Base-by-base conservation (phyloP, 148 eudicot species). In the Cornus kousa region DNA sequence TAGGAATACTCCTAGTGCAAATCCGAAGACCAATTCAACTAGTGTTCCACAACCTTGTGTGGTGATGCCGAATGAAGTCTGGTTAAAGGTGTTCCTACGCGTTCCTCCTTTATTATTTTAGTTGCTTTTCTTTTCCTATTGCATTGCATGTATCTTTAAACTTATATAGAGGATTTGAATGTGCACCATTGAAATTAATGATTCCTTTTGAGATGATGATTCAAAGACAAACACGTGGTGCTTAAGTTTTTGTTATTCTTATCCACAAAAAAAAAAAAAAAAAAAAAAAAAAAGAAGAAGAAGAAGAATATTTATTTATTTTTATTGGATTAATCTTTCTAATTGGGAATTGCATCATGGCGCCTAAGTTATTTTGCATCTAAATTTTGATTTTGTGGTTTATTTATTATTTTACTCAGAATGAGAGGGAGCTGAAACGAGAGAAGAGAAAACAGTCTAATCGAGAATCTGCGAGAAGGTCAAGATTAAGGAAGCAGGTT, bases 391-490 rank as follows among this genome's bases (percentile, higher is more conserved):
- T 72, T 24, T 32, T 55, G 46, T 50, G 48, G 8, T 43, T 6
- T 48, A 32, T 60, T 24, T 1, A 39, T 68, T 43, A 9, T 12
- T 14, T 43, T 67, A 60, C 13, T 70, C 86, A 96, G 99, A 90
- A 89, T 70, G 98, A 94, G 74, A 83, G 90, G 39, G 99, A 92
- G 82, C 82, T 96, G 81, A 96, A 96, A 83, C 85, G 92, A 46
- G 99, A 96, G 82, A 92, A 89, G 85, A 86, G 98, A 82, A 94
- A 94, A 80, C 98, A 92, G 83, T 94, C 98, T 35, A 95, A 95
- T 81, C 88, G 98, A 20, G 97, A 93, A 87, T 95, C 98, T 85
- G 98, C 98, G 5, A 90, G 97, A 84, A 89, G 98, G 87, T 95
- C 97, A 72, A 89, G 98, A 83, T 79, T 95, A 82, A 90, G 97